Percentiles rank a stretch among this genome's conserved stretches.
Evolutionary conservation across 805 yeast genomes (phyloP).

Genomic region (Zygosaccharomyces siamensis): DNA sequence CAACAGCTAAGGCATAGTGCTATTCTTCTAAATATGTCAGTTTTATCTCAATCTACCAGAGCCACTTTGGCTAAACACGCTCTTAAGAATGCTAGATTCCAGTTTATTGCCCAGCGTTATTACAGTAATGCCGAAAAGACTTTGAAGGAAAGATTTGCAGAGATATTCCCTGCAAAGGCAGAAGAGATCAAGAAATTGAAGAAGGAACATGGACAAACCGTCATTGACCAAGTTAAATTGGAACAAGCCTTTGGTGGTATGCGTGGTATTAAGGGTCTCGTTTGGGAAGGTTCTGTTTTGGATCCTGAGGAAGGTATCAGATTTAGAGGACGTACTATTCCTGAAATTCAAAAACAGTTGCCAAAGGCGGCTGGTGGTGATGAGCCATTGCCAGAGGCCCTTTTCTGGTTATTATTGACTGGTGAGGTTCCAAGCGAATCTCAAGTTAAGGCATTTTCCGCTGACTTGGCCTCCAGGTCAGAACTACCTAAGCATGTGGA

Average conservation of each 20-base stretch:
- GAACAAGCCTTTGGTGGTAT: constrained; percentile 89
- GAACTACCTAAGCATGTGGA: constrained; percentile 73
- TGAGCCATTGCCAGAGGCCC: constrained; percentile 73
- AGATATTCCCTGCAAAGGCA: constrained; percentile 83
- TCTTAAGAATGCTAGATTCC: constrained; percentile 5
- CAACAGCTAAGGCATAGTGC: background rate
- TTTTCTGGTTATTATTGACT: constrained; percentile 77
- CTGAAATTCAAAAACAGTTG: constrained; percentile 65
- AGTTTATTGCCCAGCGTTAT: constrained; percentile 5
- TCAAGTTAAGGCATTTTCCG: constrained; percentile 66
- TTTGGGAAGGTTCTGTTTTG: constrained; percentile 84
- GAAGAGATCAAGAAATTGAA: constrained; percentile 82
- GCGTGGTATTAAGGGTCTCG: constrained; percentile 82
- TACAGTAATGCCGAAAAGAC: constrained; percentile 44
- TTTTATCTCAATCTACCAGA: constrained; percentile 14
- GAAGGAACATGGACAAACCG: constrained; percentile 76
- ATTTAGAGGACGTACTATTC: constrained; percentile 80
- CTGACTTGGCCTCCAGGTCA: constrained; percentile 74
- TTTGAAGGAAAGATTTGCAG: constrained; percentile 91
- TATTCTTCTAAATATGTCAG: constrained; percentile 8
- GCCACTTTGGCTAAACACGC: constrained; percentile 8
- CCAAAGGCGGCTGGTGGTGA: constrained; percentile 71
- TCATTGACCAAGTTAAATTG: constrained; percentile 66
- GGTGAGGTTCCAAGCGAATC: constrained; percentile 75
- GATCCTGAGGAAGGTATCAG: constrained; percentile 84